A percentile compares a stretch with the other conserved stretches of the same genome.
Conservation (phyloP, 306 rosid species). For the Ammopiptanthus mongolicus region DNA sequence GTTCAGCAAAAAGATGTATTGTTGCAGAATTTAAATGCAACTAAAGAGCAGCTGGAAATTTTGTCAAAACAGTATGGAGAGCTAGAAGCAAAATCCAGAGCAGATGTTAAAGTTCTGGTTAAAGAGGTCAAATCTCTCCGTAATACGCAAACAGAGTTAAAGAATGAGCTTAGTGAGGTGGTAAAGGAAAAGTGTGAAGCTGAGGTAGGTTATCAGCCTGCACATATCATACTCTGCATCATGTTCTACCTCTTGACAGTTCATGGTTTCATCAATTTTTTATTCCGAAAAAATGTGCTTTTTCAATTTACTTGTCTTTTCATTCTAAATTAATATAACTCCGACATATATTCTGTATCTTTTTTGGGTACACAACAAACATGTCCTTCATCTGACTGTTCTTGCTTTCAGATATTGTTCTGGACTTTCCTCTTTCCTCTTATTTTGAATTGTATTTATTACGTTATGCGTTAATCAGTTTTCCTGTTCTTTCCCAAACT, state of each 20-base stretch:
- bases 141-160: conserved; percentile 54
- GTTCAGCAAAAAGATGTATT: conserved; percentile 43
- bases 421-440: not conserved
- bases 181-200: conserved; percentile 45
- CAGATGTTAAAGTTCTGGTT: conserved; percentile 82
- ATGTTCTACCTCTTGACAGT: not conserved
- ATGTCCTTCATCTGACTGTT: not conserved
- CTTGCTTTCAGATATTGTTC: not conserved
- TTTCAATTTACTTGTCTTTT: not conserved
- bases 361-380: not conserved
- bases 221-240: not conserved
- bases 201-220: conserved; percentile 38
- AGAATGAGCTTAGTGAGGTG: conserved; percentile 60
- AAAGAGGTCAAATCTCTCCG: conserved; percentile 97
- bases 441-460: not conserved
- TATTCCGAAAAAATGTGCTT: not conserved
- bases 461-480: not conserved
- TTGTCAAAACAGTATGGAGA: conserved; percentile 70
- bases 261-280: not conserved
- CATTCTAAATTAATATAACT: not conserved
- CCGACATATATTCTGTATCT: not conserved
- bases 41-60: conserved; percentile 59
- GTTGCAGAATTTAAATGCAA: conserved; percentile 50
- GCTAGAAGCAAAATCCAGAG: conserved; percentile 86
- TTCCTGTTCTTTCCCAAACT: not conserved